Percentiles rank a stretch among this genome's conserved stretches.
phyloP scores from a whole-genome alignment of 176 grass and related monocot genomes.

The Hordeum vulgare region MorexV3_pseudomolecules_assembly NC_058521.1:519190280-519190779 shows the following conservation, averaged over 20 bases:
- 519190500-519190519: slow-evolving; percentile 73
- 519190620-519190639: slow-evolving; percentile 99
- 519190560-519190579: slow-evolving; percentile 87
- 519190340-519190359: slow-evolving; percentile 73
- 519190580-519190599: slow-evolving; percentile 73
- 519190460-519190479: slow-evolving; percentile 61
- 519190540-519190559: slow-evolving; percentile 97
- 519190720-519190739: slow-evolving; percentile 65
- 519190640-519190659: slow-evolving; percentile 75
- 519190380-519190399: slow-evolving; percentile 62
- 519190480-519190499: slow-evolving; percentile 82
- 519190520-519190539: slow-evolving; percentile 90
- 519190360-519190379: slow-evolving; percentile 69
- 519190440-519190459: slow-evolving; percentile 48
- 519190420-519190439: slow-evolving; percentile 41
- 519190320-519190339: slow-evolving; percentile 57
- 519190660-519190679: slow-evolving; percentile 63
- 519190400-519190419: slow-evolving; percentile 40
- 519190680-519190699: slow-evolving; percentile 73
- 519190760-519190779: slow-evolving; percentile 76
- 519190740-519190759: slow-evolving; percentile 68
- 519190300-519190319: slow-evolving; percentile 82
- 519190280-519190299: slow-evolving; percentile 94
- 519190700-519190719: slow-evolving; percentile 56
- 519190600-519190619: slow-evolving; percentile 98